Evolutionary conservation across 2,329 filamentous ascomycete genomes (phyloP).

Genomic region (Nakataea oryzae): DNA sequence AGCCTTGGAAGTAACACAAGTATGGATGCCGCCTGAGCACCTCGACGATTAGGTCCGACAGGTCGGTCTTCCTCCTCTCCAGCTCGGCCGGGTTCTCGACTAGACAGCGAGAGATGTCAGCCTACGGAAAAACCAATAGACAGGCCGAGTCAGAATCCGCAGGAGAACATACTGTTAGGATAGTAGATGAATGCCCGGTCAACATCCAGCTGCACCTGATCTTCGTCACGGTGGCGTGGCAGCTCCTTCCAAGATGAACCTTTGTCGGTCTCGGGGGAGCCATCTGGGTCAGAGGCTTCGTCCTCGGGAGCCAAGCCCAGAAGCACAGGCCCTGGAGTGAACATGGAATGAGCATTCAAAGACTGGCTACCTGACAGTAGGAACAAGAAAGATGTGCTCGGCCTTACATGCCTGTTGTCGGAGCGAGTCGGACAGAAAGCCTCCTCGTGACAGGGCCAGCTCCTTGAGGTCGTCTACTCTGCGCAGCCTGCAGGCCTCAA

Average conservation of each 20-base stretch:
- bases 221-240: constrained; percentile 73
- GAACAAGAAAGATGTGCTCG: not conserved
- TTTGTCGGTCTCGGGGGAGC: constrained; percentile 4
- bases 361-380: not conserved
- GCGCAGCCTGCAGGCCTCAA: constrained; percentile 47
- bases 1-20: constrained; percentile 95
- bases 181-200: constrained; percentile 97
- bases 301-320: constrained; percentile 30
- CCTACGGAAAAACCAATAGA: not conserved
- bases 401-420: constrained; percentile 69
- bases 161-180: constrained; percentile 53
- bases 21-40: constrained; percentile 72
- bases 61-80: constrained; percentile 58
- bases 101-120: constrained; percentile 19
- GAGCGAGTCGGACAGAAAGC: constrained; percentile 55
- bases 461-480: constrained; percentile 45
- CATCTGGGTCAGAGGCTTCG: constrained; percentile 10
- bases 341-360: not conserved
- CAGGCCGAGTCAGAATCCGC: not conserved
- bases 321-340: constrained; percentile 47
- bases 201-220: constrained; percentile 86
- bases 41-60: constrained; percentile 70
- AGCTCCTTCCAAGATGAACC: constrained; percentile 46
- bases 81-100: constrained; percentile 62
- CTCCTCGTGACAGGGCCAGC: constrained; percentile 54